Conservation (phyloP, 108 stramenopile genomes). For the Pelagomonas calceolata region DNA sequence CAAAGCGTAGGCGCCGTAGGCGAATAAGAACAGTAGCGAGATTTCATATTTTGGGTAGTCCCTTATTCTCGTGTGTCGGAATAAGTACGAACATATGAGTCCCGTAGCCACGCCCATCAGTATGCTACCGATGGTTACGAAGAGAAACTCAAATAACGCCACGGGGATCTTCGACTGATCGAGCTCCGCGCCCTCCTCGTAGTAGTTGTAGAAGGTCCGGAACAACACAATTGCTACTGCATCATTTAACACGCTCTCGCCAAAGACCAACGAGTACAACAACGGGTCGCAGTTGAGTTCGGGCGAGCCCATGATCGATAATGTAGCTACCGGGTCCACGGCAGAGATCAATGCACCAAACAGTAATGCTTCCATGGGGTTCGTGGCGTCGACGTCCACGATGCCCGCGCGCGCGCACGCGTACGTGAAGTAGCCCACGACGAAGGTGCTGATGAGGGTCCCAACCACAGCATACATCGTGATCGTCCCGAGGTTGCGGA, state of each 20-base stretch:
- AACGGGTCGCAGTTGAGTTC: slow-evolving; percentile 63
- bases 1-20: slow-evolving; percentile 81
- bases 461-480: slow-evolving; percentile 80
- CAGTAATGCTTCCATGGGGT: slow-evolving; percentile 85
- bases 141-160: slow-evolving; percentile 58
- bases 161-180: slow-evolving; percentile 48
- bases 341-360: slow-evolving; percentile 89
- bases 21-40: slow-evolving; percentile 76
- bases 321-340: slow-evolving; percentile 92
- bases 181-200: slow-evolving; percentile 52
- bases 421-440: slow-evolving; percentile 74
- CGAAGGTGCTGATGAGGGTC: slow-evolving; percentile 81
- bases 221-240: slow-evolving; percentile 95
- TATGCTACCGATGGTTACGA: slow-evolving; percentile 52
- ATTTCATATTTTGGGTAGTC: slow-evolving; percentile 86
- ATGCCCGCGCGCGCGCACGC: slow-evolving; percentile 55
- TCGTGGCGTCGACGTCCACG: slow-evolving; percentile 60
- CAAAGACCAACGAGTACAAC: slow-evolving; percentile 88
- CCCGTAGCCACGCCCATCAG: slow-evolving; percentile 75
- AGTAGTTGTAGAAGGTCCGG: slow-evolving; percentile 74
- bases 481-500: slow-evolving; percentile 86
- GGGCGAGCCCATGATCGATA: slow-evolving; percentile 70
- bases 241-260: slow-evolving; percentile 90
- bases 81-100: slow-evolving; percentile 60
- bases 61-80: slow-evolving; percentile 68